Evolutionary conservation across 2,329 filamentous ascomycete genomes (phyloP), one percentile per base, ranked within the genome.

Genomic region (Beauveria scarabaeidicola): DNA sequence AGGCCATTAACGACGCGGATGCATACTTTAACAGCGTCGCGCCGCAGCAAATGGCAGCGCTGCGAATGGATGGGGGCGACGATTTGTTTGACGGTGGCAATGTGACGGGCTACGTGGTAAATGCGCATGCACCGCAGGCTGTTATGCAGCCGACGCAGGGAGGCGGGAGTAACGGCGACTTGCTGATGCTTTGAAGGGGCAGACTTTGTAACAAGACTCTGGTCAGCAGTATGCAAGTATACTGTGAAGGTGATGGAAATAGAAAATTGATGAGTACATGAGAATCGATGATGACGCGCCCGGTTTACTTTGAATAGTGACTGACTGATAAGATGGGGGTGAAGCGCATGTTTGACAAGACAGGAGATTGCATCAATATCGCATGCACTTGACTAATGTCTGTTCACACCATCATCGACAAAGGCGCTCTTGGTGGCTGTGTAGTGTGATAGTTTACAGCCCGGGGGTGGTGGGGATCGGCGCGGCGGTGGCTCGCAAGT

Each of bases 11-110:
- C 67, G 91, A 94, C 58, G 93, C 92, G 10, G 93, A 97, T 69
- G 85, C 87, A 17, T 97, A 96, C 74, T 97, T 97, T 73, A 86
- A 89, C 17, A 88, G 85, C 48, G 79, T 91, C n/a, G 86, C 87
- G 1, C 83, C 77, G 61, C 83, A 87, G 70, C 86, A 89, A 70
- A 89, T 91, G 86, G 84, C 83, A 5, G 81, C 83, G 17, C 84
- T 92, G 82, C 80, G 81, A 60, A 78, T 91, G 61, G 83, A 87
- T 51, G 78, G 80, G 59, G 78, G 85, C 50, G 86, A 87, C 65
- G 83, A 74, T 54, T 65, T 83, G 15, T 87, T 87, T 69, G 85
- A 84, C 21, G 84, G 83, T 52, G 80, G 77, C 51, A 75, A 75
- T 51, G 77, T 78, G 63, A 76, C 78, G 61, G 81, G 79, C 55